These are phyloP conservation scores for Hepatocystis sp. DNA, from an alignment of 169 alveolate genomes.

Conservation along the genomic window DNA sequence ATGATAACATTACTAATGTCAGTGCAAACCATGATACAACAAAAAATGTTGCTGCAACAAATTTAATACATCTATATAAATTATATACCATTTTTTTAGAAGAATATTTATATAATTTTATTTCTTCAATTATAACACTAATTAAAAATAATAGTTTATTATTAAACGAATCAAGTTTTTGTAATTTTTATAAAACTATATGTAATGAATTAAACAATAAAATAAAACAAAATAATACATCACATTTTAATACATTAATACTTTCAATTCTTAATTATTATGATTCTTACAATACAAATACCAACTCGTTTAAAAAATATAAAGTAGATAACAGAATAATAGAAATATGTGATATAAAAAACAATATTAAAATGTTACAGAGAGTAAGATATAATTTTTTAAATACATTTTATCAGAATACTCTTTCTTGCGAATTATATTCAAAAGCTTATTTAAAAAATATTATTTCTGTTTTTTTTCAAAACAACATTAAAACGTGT, in stretches of 20 bases:
- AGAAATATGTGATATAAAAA: not conserved
- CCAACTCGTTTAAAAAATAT: too few species aligned
- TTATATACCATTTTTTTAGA: constrained; percentile 32
- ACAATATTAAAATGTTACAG: constrained; percentile 7
- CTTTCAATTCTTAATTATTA: constrained; percentile 10
- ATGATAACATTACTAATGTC: too few species aligned
- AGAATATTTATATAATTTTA: constrained; percentile 19
- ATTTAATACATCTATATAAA: constrained; percentile 13
- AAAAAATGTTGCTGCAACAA: too few species aligned
- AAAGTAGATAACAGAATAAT: too few species aligned
- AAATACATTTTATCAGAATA: constrained; percentile 17
- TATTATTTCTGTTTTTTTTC: constrained; percentile 4
- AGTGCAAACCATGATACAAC: too few species aligned
- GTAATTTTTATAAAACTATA: constrained; percentile 13
- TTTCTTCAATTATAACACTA: constrained; percentile 15
- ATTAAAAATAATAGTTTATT: constrained; percentile 18
- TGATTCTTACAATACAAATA: constrained; percentile 2
- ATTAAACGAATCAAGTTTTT: not conserved
- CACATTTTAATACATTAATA: constrained; percentile 29
- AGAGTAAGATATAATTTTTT: constrained; percentile 4
- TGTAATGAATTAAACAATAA: constrained; percentile 13
- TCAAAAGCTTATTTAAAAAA: constrained; percentile 32
- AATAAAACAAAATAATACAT: constrained; percentile 17
- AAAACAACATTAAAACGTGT: not conserved
- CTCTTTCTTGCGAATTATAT: not conserved